Percentiles rank a stretch among this genome's conserved stretches.
These are phyloP conservation scores for Lipomyces spencermartinsiae DNA, from an alignment of 805 yeast genomes.

Conservation along the genomic window DNA sequence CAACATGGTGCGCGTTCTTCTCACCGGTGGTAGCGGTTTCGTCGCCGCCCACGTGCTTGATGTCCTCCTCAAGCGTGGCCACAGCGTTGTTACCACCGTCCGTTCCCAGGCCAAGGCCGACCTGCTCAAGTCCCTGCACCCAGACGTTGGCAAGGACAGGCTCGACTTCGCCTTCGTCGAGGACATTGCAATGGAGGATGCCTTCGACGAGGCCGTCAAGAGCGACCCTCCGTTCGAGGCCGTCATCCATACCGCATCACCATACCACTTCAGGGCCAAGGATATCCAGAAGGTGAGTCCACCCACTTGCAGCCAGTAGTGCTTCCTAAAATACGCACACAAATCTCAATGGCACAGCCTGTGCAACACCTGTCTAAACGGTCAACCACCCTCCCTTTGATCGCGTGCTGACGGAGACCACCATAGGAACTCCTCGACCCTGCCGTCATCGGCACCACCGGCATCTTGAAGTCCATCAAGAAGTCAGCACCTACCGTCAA, in stretches of 20 bases:
- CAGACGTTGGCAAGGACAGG: constrained; percentile 25
- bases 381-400: no score
- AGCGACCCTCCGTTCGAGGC: background rate
- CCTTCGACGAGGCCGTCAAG: constrained; percentile 19
- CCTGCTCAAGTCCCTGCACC: constrained; percentile 45
- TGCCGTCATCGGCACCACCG: constrained; percentile 56
- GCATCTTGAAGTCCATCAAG: constrained; percentile 51
- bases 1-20: constrained; percentile 49
- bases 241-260: constrained; percentile 17
- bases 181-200: constrained; percentile 16
- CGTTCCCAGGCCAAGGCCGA: constrained; percentile 52
- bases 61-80: constrained; percentile 50
- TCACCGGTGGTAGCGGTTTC: constrained; percentile 59
- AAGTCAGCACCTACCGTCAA: constrained; percentile 50
- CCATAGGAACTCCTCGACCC: constrained; percentile 52
- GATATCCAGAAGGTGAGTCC: constrained; percentile 41
- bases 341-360: no score
- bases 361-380: no score
- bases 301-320: constrained; percentile 33
- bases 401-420: no score
- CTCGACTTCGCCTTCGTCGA: constrained; percentile 12
- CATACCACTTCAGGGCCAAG: constrained; percentile 32
- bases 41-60: constrained; percentile 55
- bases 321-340: no score
- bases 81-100: constrained; percentile 56